Base-by-base conservation (phyloP, 805 yeast species). In the Wickerhamomyces mucosus region DNA sequence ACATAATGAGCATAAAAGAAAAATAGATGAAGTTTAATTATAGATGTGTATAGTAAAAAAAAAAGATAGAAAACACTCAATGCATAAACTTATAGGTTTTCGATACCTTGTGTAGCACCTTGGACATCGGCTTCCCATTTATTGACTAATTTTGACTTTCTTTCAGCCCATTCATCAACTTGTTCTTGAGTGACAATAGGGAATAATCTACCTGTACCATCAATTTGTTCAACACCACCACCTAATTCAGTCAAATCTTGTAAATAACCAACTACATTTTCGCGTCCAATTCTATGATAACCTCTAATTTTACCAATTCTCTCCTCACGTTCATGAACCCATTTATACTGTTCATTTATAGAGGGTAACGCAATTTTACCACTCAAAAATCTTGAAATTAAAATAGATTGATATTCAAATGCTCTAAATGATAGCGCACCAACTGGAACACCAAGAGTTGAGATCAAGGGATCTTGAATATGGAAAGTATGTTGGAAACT, bases 361-460 rank as follows among this genome's bases (percentile, higher is more conserved):
- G 53, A 24, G 4, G 66, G 66, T 5, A 59, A 36, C 4, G 38
- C 26, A 3, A 50, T 43, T 34, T 56, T 47, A 6, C 58, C 61
- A 2, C 56, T 41, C 23, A 53, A 46, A 26, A 50, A 51, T 19
- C 65, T 38, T 2, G 65, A 45, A 2, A 57, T 56, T 11, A 55
- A 33, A 1, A 58, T 53, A 1, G 65, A 61, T 39, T 63, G 69
- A 43, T 52, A 61, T 38, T 63, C 67, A 42, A 57, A 63, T 2
- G 54, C 59, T 28, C 62, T 47, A 40, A 62, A 61, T 1, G 63
- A 53, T 16, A 63, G 45, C 2, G 61, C 65, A 21, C 59, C 63
- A 2, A 53, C 47, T 29, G 61, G 58, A 5, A 54, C 50, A 8
- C 67, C 67, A 7, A 60, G 53, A 34, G 55, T 45, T 1, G 60